These are phyloP conservation scores for Lyophyllum shimeji DNA, from an alignment of 768 basidiomycete genomes.

Conservation along the genomic window DNA sequence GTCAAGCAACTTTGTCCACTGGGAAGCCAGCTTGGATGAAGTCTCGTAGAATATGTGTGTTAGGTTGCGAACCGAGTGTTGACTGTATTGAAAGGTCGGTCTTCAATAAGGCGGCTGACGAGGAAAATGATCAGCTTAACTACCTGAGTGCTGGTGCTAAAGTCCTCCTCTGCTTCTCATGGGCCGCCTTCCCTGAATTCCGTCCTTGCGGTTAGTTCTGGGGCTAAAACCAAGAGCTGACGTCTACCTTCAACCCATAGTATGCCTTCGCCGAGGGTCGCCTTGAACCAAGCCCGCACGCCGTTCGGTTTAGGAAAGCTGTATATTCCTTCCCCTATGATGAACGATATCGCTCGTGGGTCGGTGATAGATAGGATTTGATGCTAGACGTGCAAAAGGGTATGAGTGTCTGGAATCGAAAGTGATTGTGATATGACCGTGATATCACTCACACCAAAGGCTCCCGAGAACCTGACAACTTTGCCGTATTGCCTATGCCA, in stretches of 20 bases:
- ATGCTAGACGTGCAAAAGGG: conserved; percentile 36
- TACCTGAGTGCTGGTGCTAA: conserved; percentile 62
- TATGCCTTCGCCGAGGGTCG: conserved; percentile 61
- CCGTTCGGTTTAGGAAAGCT: conserved; percentile 62
- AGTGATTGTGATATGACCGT: not conserved
- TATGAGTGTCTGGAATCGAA: conserved; percentile 7
- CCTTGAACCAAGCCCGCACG: conserved; percentile 63
- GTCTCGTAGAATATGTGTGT: conserved; percentile 55
- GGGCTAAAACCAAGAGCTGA: not conserved
- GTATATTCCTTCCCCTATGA: conserved; percentile 55
- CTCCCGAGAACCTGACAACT: conserved; percentile 54
- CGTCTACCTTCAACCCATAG: conserved; percentile 62
- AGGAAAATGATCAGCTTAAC: not conserved
- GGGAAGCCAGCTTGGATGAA: conserved; percentile 47
- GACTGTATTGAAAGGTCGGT: conserved; percentile 26
- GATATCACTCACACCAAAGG: conserved; percentile 46
- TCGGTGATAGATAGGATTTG: conserved; percentile 60
- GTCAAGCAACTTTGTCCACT: conserved; percentile 51
- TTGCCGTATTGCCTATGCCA: conserved; percentile 58
- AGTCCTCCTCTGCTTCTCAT: conserved; percentile 52
- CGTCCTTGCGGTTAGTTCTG: not conserved
- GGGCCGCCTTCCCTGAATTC: conserved; percentile 48
- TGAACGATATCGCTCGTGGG: conserved; percentile 49
- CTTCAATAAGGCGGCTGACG: not conserved
- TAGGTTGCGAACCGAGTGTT: conserved; percentile 52